Conservation (phyloP, 768 basidiomycete species). For the Suillus decipiens region DNA sequence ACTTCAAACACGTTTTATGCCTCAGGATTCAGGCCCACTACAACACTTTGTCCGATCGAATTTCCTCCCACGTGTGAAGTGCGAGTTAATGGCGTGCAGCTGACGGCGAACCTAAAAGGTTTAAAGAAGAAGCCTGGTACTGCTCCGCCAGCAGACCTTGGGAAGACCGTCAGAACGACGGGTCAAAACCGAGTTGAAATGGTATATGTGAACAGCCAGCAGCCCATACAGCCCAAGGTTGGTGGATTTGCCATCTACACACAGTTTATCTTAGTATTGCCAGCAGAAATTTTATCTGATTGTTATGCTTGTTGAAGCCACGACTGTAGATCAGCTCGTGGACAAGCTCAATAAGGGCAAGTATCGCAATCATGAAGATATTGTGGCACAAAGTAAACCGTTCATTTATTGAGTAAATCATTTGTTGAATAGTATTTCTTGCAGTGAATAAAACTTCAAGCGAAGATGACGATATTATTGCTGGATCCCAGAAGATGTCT, state of each 20-base stretch:
- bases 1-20: slow-evolving; percentile 80
- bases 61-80: slow-evolving; percentile 93
- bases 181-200: slow-evolving; percentile 75
- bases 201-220: slow-evolving; percentile 88
- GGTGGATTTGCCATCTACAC: slow-evolving; percentile 16
- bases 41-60: slow-evolving; percentile 74
- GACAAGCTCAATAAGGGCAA: slow-evolving; percentile 68
- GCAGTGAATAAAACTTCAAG: slow-evolving; percentile 59
- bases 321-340: slow-evolving; percentile 68
- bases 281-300: slow-evolving; percentile 82
- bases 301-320: slow-evolving; percentile 82
- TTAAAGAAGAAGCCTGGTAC: slow-evolving; percentile 95
- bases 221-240: slow-evolving; percentile 74
- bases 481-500: slow-evolving; percentile 87
- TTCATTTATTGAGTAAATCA: background rate
- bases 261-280: slow-evolving; percentile 7
- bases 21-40: slow-evolving; percentile 51
- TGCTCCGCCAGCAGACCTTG: slow-evolving; percentile 83
- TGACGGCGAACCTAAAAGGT: slow-evolving; percentile 82
- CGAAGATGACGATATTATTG: slow-evolving; percentile 90
- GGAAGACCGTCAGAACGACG: slow-evolving; percentile 40
- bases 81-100: slow-evolving; percentile 70
- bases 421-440: slow-evolving; percentile 3
- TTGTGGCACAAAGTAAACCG: slow-evolving; percentile 66
- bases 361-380: slow-evolving; percentile 60